Percentiles rank a stretch among this genome's conserved stretches.
Evolutionary conservation across 805 yeast species (phyloP).

Genomic region (Vanderwaltozyma polyspora): DNA sequence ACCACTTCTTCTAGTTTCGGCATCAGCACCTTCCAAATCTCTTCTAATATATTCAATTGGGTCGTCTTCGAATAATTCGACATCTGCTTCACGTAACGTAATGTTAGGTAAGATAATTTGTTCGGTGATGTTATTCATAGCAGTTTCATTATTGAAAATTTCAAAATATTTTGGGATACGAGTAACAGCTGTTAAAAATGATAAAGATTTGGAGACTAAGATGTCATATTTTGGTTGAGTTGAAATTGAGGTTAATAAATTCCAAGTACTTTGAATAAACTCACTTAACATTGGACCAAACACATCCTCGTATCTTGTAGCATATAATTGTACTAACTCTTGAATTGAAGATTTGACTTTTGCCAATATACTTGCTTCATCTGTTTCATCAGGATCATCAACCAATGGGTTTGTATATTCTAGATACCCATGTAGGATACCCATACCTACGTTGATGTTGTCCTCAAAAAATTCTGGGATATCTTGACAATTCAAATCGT

Average conservation of each 20-base stretch:
- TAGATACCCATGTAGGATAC: conserved; percentile 70
- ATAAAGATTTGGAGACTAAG: conserved; percentile 67
- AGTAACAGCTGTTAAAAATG: conserved; percentile 73
- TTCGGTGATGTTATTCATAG: conserved; percentile 65
- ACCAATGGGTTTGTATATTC: conserved; percentile 45
- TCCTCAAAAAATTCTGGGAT: conserved; percentile 97
- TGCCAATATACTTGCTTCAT: conserved; percentile 58
- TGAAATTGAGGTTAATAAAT: conserved; percentile 52
- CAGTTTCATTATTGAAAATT: conserved; percentile 51
- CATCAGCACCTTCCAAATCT: conserved; percentile 90
- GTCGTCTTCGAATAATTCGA: conserved; percentile 92
- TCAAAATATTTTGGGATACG: conserved; percentile 55
- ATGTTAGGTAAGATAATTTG: conserved; percentile 84
- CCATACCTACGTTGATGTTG: conserved; percentile 66
- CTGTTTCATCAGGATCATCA: conserved; percentile 43
- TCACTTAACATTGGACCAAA: conserved; percentile 66
- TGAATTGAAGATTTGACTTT: conserved; percentile 71
- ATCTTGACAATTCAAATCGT: conserved; percentile 94
- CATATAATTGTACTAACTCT: conserved; percentile 75
- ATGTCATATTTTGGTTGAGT: conserved; percentile 72
- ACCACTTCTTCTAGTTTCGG: conserved; percentile 83
- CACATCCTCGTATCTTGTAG: conserved; percentile 85
- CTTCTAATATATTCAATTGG: conserved; percentile 88
- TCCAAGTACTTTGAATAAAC: conserved; percentile 79
- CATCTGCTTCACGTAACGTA: conserved; percentile 74